These are phyloP conservation scores for Guillardia theta DNA, from an alignment of 78 protist genomes.

Conservation along the genomic window DNA sequence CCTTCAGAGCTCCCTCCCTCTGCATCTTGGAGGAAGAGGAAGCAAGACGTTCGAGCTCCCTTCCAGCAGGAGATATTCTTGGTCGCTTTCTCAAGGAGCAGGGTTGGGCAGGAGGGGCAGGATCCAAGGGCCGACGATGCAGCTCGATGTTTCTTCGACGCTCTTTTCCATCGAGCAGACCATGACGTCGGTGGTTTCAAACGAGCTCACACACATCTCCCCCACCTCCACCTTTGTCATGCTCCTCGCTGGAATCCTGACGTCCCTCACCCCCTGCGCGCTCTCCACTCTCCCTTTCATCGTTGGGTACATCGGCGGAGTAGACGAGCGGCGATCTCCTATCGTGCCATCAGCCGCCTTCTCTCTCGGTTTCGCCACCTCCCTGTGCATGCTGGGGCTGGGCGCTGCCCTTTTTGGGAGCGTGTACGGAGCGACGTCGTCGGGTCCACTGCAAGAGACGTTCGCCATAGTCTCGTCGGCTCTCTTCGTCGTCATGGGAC, in stretches of 20 bases:
- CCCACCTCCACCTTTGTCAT: neutral
- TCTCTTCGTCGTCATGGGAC: neutral
- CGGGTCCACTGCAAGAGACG: neutral
- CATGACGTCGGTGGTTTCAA: neutral
- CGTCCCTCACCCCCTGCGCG: neutral
- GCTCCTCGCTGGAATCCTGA: neutral
- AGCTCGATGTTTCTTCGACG: neutral
- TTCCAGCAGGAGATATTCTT: too few relatives aligned
- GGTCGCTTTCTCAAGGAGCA: too few relatives aligned
- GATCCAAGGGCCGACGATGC: too few relatives aligned
- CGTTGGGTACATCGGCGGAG: neutral
- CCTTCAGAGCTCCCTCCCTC: too few relatives aligned
- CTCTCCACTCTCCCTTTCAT: neutral
- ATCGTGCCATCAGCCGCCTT: neutral
- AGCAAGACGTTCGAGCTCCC: too few relatives aligned
- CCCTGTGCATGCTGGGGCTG: neutral
- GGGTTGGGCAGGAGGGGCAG: too few relatives aligned
- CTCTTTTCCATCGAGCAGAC: neutral
- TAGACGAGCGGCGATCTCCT: neutral
- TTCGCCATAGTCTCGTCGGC: neutral
- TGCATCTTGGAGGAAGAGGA: too few relatives aligned
- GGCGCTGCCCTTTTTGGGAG: neutral
- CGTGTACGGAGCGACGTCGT: neutral
- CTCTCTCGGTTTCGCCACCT: neutral
- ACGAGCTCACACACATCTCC: neutral